Evolutionary conservation across 2,329 filamentous ascomycete genomes (phyloP).

Genomic region (Cadophora sp.): DNA sequence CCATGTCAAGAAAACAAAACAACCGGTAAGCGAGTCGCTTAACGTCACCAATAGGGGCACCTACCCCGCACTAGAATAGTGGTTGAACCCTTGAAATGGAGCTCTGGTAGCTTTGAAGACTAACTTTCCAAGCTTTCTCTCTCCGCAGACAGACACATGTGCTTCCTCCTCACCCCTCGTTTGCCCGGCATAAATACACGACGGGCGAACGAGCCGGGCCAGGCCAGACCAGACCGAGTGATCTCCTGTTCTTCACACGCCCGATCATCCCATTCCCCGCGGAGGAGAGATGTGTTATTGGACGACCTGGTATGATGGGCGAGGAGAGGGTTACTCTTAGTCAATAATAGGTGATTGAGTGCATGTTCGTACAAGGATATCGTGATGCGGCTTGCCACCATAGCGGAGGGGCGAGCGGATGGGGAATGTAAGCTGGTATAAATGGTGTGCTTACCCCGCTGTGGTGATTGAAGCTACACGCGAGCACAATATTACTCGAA

Average conservation of each 20-base stretch:
- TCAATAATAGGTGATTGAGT: conserved; percentile 8
- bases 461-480: not conserved
- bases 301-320: not conserved
- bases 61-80: conserved; percentile 13
- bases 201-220: not conserved
- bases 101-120: not conserved
- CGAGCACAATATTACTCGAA: not conserved
- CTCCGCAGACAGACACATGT: not conserved
- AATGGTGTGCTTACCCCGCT: conserved; percentile 9
- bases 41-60: not conserved
- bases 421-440: not conserved
- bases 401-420: not conserved
- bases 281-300: not conserved
- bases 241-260: conserved; percentile 8
- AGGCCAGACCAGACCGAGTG: not conserved
- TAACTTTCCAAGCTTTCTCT: not conserved
- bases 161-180: conserved; percentile 1
- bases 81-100: not conserved
- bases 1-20: conserved; percentile 6
- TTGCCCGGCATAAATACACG: not conserved
- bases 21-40: conserved; percentile 5
- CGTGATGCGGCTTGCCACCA: conserved; percentile 6
- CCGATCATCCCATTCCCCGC: not conserved
- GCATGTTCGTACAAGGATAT: not conserved
- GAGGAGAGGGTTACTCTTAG: not conserved